A percentile compares a stretch with the other conserved stretches of the same genome.
Conservation (phyloP, 176 grass and related monocot species). For the Aechmea fasciata region DNA sequence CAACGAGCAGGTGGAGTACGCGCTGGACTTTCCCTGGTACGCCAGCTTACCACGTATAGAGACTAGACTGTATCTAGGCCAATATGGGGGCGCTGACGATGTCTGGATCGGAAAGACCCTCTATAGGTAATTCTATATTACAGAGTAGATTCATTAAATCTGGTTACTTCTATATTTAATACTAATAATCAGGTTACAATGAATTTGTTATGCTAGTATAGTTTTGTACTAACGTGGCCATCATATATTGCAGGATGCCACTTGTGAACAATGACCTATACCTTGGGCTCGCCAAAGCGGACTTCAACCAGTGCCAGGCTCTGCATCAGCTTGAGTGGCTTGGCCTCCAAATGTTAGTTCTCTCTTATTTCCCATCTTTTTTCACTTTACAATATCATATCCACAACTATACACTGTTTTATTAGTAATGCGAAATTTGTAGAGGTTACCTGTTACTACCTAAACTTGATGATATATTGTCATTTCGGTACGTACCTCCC, state of each 20-base stretch:
- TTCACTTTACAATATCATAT: neutral
- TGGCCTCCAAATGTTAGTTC: slow-evolving; percentile 43
- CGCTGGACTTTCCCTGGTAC: slow-evolving; percentile 78
- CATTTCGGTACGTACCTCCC: too few relatives aligned
- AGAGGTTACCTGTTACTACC: too few relatives aligned
- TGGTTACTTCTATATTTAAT: neutral
- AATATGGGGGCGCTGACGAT: slow-evolving; percentile 69
- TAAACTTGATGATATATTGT: too few relatives aligned
- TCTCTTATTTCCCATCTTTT: neutral
- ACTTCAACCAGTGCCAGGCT: slow-evolving; percentile 80
- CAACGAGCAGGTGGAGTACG: slow-evolving; percentile 52
- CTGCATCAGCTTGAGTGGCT: slow-evolving; percentile 64
- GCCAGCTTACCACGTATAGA: slow-evolving; percentile 69
- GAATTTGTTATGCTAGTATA: neutral
- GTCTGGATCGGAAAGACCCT: slow-evolving; percentile 93
- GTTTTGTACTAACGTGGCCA: too few relatives aligned
- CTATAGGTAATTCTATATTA: slow-evolving; percentile 44
- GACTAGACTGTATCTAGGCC: slow-evolving; percentile 64
- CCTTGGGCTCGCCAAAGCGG: slow-evolving; percentile 51
- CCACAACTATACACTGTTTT: too few relatives aligned
- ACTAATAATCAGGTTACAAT: slow-evolving; percentile 7
- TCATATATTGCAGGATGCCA: slow-evolving; percentile 49
- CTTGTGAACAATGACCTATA: slow-evolving; percentile 66
- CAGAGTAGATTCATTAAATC: neutral
- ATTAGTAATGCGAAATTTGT: too few relatives aligned